A percentile compares a stretch with the other conserved stretches of the same genome.
These are phyloP conservation scores for Cyclospora cayetanensis DNA, from an alignment of 169 alveolate genomes.

Conservation along the genomic window DNA sequence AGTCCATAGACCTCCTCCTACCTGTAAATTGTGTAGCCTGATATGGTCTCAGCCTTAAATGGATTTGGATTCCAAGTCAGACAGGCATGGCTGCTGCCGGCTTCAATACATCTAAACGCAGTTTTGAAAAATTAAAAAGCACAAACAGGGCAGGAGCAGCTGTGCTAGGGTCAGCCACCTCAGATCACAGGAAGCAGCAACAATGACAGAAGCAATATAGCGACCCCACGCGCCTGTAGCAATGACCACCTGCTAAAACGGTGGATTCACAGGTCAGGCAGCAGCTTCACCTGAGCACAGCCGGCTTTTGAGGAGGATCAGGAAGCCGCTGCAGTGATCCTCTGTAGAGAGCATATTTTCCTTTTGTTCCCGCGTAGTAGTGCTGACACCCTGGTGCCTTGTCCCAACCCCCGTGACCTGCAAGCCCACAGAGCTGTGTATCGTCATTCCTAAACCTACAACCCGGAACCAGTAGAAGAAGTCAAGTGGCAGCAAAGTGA, in stretches of 20 bases:
- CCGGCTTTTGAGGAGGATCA: conserved; percentile 35
- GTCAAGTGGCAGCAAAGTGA: too few species aligned
- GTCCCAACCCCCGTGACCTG: conserved; percentile 48
- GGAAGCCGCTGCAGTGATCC: neutral
- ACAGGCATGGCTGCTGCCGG: conserved; percentile 34
- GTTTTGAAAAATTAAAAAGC: neutral
- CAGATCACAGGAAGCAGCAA: too few species aligned
- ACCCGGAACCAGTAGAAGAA: conserved; percentile 51
- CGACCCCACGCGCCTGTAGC: neutral
- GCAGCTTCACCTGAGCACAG: neutral
- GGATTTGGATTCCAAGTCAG: conserved; percentile 34
- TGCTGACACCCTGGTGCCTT: conserved; percentile 16
- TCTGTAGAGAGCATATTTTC: neutral
- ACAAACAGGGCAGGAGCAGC: neutral
- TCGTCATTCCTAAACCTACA: conserved; percentile 23
- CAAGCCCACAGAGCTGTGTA: neutral
- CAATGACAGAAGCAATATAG: neutral
- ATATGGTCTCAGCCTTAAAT: neutral
- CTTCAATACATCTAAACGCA: neutral
- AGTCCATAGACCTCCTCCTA: too few species aligned
- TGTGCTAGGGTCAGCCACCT: too few species aligned
- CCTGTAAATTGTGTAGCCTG: neutral
- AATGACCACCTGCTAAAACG: neutral
- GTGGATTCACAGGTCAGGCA: neutral
- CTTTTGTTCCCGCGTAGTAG: conserved; percentile 12